Evolutionary conservation across 2,329 filamentous ascomycete genomes (phyloP).

Genomic region (Blastomyces gilchristii): DNA sequence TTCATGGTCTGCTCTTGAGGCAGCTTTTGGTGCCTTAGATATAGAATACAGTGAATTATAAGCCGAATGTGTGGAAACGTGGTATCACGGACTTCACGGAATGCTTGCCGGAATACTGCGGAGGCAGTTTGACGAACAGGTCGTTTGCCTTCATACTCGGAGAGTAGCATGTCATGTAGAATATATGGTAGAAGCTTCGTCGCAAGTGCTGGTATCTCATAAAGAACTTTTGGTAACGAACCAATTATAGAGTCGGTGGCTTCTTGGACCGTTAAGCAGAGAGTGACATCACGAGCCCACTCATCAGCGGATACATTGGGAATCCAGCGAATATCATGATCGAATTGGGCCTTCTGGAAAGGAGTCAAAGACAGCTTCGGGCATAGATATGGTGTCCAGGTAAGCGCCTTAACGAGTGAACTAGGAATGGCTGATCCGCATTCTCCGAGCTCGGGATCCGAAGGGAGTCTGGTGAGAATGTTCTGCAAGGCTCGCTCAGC

Average conservation of each 20-base stretch:
- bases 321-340: constrained; percentile 15
- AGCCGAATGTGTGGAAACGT: constrained; percentile 57
- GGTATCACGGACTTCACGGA: constrained; percentile 37
- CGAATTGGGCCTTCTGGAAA: constrained; percentile 17
- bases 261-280: constrained; percentile 50
- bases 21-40: constrained; percentile 69
- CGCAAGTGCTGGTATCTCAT: constrained; percentile 58
- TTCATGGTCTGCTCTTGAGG: constrained; percentile 68
- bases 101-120: constrained; percentile 52
- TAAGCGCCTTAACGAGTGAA: constrained; percentile 31
- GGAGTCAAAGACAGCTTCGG: constrained; percentile 23
- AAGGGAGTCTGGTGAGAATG: constrained; percentile 29
- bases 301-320: constrained; percentile 19
- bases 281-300: constrained; percentile 28
- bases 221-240: constrained; percentile 56
- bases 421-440: constrained; percentile 29
- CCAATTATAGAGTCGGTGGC: constrained; percentile 57
- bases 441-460: constrained; percentile 24
- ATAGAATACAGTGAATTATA: constrained; percentile 69
- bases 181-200: constrained; percentile 70
- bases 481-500: constrained; percentile 38
- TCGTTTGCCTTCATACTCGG: constrained; percentile 54
- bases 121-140: constrained; percentile 55
- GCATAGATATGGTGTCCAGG: constrained; percentile 35
- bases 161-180: constrained; percentile 66